These are phyloP conservation scores for Candida coquimbonensis DNA, from an alignment of 805 yeast genomes.

Conservation along the genomic window DNA sequence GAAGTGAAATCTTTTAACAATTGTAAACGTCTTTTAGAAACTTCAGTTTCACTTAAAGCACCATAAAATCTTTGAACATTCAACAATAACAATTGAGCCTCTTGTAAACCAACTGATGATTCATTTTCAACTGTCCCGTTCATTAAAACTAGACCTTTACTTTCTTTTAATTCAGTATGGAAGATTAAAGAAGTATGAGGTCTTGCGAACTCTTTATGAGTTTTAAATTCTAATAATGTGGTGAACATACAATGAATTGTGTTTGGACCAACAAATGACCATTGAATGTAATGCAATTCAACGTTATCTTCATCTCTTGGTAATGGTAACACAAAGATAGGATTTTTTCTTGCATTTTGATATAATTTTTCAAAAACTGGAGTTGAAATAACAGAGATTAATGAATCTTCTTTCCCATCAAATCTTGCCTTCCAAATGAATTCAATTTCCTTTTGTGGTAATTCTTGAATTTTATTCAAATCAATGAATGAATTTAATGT, in stretches of 20 bases:
- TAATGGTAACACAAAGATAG: constrained; percentile 83
- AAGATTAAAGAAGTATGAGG: constrained; percentile 90
- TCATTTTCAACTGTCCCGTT: constrained; percentile 78
- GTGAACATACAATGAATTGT: constrained; percentile 90
- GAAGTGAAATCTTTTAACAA: constrained; percentile 61
- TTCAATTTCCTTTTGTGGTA: constrained; percentile 61
- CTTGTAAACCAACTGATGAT: constrained; percentile 56
- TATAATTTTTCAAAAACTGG: constrained; percentile 57
- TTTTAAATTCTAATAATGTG: constrained; percentile 82
- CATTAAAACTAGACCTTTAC: constrained; percentile 68
- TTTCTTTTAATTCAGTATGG: constrained; percentile 65
- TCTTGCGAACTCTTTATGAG: constrained; percentile 85
- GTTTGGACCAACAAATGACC: constrained; percentile 80
- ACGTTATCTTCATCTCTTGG: constrained; percentile 53
- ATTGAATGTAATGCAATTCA: constrained; percentile 90
- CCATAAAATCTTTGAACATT: constrained; percentile 82
- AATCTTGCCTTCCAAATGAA: constrained; percentile 87
- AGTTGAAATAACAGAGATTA: constrained; percentile 58
- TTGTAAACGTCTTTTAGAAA: constrained; percentile 42
- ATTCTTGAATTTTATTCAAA: constrained; percentile 50
- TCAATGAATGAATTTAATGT: constrained; percentile 67
- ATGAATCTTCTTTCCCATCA: constrained; percentile 45
- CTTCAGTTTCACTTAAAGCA: constrained; percentile 41
- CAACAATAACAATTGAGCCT: constrained; percentile 69
- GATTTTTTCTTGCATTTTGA: constrained; percentile 62